Base-by-base conservation (phyloP, 23 red algal genomes). In the Gracilaria vermiculophylla region DNA sequence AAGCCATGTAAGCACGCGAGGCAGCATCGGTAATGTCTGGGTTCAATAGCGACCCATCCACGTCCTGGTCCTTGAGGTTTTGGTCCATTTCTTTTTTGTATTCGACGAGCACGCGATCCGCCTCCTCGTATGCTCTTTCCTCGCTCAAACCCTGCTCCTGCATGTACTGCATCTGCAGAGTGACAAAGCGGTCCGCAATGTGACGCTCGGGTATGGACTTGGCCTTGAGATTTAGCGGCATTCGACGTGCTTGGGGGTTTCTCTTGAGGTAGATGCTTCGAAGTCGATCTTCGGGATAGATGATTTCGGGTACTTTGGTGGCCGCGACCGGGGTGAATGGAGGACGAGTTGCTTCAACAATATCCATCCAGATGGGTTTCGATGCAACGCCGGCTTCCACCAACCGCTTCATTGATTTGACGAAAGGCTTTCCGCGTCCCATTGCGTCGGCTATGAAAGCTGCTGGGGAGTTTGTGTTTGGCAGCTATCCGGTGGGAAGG, bases 281-380 rank as follows among this genome's bases (percentile, higher is more conserved):
- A 40, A 87, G 66, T 16, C 82, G 65, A 76, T 87, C 82, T 76
- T 87, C 82, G 31, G 82, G 65, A 62, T 87, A 87, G 19, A 74
- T 64, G 14, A 87, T 56, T 51, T 45, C 66, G n/a, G 45, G 64
- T 1, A 52, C 48, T 56, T 72, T 76, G 43, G 65, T 72, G 31
- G 19, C 24, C 16, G 43, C 17, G 50, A 76, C 49, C 27, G 82
- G 65, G 0, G 23, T 40, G 66, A 87, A 87, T 17, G 50, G 35
- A 40, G 82, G 82, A 36, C 52, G 44, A 2, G 62, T 72, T 5
- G 45, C 50, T 64, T 87, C 45, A 6, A 87, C 65, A 44, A 51
- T 76, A 21, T 57, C 62, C 48, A 87, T 50, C 65, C 69, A 87
- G 19, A 58, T 58, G 2, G 82, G 82, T 40, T 65, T 57, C 65